Conservation (phyloP, 2,329 filamentous ascomycete genomes). For the Aspergillus chevalieri region DNA sequence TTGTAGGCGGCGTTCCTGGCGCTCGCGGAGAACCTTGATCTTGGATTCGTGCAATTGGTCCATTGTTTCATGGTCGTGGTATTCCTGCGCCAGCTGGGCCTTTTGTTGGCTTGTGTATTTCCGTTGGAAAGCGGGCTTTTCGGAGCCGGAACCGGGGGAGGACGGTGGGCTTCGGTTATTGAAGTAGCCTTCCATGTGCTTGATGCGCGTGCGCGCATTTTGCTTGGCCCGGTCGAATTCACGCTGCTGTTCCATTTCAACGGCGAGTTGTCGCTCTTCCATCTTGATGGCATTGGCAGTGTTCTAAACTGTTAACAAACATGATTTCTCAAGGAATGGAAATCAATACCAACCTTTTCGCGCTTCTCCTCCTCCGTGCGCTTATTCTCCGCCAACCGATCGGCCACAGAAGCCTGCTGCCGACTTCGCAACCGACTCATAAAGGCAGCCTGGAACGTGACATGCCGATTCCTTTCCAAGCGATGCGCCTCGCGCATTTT, state of each 20-base stretch:
- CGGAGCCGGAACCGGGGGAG: constrained; percentile 11
- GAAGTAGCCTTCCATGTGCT: constrained; percentile 45
- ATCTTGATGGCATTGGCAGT: constrained; percentile 27
- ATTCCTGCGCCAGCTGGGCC: constrained; percentile 40
- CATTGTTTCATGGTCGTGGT: constrained; percentile 39
- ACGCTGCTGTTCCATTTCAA: constrained; percentile 40
- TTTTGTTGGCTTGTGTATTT: constrained; percentile 37
- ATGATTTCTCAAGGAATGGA: too few relatives aligned
- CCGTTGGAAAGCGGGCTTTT: constrained; percentile 22
- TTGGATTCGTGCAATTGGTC: constrained; percentile 39
- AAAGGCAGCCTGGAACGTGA: constrained; percentile 29
- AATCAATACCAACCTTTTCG: constrained; percentile 26
- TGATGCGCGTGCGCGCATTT: constrained; percentile 39
- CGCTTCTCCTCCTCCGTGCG: constrained; percentile 30
- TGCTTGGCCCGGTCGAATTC: constrained; percentile 41
- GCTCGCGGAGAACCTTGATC: constrained; percentile 43
- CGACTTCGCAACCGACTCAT: constrained; percentile 23
- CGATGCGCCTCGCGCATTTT: constrained; percentile 27
- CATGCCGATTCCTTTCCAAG: constrained; percentile 24
- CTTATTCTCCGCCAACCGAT: constrained; percentile 25
- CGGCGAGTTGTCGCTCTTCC: constrained; percentile 39
- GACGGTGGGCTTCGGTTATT: constrained; percentile 33
- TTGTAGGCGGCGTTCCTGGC: constrained; percentile 38
- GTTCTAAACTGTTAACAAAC: constrained; percentile 24
- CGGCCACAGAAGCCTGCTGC: constrained; percentile 26